A percentile compares a stretch with the other conserved stretches of the same genome.
phyloP scores from a whole-genome alignment of 495 filamentous ascomycete genomes.

The Evernia prunastri region DNA sequence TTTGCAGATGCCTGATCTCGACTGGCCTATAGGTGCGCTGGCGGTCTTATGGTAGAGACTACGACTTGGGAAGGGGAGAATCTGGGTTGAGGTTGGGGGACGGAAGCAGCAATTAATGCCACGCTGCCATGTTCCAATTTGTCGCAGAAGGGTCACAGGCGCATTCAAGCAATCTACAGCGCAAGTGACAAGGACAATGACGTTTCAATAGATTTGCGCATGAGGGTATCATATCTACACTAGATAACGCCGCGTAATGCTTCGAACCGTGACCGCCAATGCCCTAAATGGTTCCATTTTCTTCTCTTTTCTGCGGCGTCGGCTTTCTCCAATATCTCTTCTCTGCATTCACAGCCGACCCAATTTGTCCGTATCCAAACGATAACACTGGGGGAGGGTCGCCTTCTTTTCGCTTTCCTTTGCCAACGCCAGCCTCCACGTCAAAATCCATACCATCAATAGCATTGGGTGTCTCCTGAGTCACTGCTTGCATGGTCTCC shows the following conservation, averaged over 20 bases:
- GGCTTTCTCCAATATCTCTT: slow-evolving; percentile 27
- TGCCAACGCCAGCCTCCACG: slow-evolving; percentile 18
- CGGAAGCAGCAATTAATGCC: neutral
- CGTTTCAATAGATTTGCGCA: neutral
- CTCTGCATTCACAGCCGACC: slow-evolving; percentile 26
- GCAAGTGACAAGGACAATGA: neutral
- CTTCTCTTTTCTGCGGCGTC: slow-evolving; percentile 1
- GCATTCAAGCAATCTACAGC: neutral
- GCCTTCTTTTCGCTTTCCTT: slow-evolving; percentile 24
- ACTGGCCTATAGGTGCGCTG: slow-evolving; percentile 54
- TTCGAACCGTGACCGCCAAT: neutral
- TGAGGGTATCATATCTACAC: slow-evolving; percentile 24
- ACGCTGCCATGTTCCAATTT: neutral
- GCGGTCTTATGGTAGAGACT: slow-evolving; percentile 73
- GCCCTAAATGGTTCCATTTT: slow-evolving; percentile 4
- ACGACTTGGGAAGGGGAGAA: slow-evolving; percentile 61
- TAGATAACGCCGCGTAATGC: slow-evolving; percentile 20
- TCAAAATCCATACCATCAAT: slow-evolving; percentile 18
- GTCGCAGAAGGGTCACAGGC: neutral
- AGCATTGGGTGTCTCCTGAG: neutral
- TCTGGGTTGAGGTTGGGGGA: neutral
- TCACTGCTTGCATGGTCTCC: slow-evolving; percentile 25
- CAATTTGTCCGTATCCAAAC: slow-evolving; percentile 16
- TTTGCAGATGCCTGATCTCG: slow-evolving; percentile 4
- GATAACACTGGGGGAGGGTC: neutral